These are phyloP conservation scores for Choanephora cucurbitarum DNA, from an alignment of 371 early-diverging fungal species.

Conservation along the genomic window DNA sequence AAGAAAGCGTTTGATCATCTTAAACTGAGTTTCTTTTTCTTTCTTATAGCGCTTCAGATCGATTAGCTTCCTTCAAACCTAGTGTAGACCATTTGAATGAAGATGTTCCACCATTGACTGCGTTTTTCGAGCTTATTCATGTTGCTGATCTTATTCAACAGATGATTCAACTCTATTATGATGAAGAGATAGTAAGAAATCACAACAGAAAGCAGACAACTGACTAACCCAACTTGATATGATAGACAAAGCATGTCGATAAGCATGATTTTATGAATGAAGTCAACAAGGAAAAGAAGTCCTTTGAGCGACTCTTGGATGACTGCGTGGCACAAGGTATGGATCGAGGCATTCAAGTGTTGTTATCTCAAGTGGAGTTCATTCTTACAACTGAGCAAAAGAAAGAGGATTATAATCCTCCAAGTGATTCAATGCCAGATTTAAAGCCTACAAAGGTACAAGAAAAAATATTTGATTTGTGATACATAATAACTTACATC, in stretches of 20 bases:
- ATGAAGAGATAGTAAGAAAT: slow-evolving; percentile 65
- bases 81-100: slow-evolving; percentile 30
- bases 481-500: not conserved
- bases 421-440: slow-evolving; percentile 45
- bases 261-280: slow-evolving; percentile 83
- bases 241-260: slow-evolving; percentile 64
- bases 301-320: slow-evolving; percentile 79
- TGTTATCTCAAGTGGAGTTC: slow-evolving; percentile 77
- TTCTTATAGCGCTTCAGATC: slow-evolving; percentile 56
- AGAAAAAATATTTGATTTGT: not conserved
- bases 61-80: slow-evolving; percentile 58
- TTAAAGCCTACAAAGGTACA: slow-evolving; percentile 70
- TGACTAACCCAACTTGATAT: not conserved
- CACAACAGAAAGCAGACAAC: not conserved
- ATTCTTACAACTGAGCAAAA: slow-evolving; percentile 68
- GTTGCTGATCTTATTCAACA: slow-evolving; percentile 85
- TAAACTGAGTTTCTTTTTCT: not conserved
- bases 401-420: slow-evolving; percentile 72
- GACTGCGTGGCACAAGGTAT: slow-evolving; percentile 88
- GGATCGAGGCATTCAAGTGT: slow-evolving; percentile 82
- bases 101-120: slow-evolving; percentile 59
- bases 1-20: not conserved
- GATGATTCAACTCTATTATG: slow-evolving; percentile 86
- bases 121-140: slow-evolving; percentile 89
- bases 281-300: slow-evolving; percentile 82